These are phyloP conservation scores for Leccinum imitatum DNA, from an alignment of 768 basidiomycete species.

Conservation along the genomic window DNA sequence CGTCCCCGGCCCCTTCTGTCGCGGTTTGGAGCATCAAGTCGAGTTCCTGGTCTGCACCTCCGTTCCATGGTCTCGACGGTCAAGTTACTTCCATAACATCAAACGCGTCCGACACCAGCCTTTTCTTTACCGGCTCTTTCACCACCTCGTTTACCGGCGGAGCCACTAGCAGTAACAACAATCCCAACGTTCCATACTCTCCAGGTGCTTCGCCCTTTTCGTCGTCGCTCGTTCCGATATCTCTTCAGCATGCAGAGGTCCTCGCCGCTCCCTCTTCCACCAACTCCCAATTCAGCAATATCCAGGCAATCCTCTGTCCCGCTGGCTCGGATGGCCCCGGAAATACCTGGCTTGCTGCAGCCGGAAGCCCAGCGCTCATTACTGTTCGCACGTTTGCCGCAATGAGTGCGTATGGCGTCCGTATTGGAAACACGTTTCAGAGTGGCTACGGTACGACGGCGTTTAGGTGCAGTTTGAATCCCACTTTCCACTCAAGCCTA, in stretches of 20 bases:
- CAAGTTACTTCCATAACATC: slow-evolving; percentile 75
- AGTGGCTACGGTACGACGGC: slow-evolving; percentile 77
- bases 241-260: slow-evolving; percentile 56
- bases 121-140: slow-evolving; percentile 92
- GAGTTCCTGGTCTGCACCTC: slow-evolving; percentile 70
- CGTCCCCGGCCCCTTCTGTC: slow-evolving; percentile 63
- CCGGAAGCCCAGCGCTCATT: slow-evolving; percentile 68
- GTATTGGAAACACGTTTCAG: slow-evolving; percentile 90
- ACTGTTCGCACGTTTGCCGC: slow-evolving; percentile 74
- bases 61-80: slow-evolving; percentile 76
- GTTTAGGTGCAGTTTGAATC: slow-evolving; percentile 61
- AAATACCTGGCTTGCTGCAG: slow-evolving; percentile 81
- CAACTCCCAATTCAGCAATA: slow-evolving; percentile 57
- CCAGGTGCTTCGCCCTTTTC: slow-evolving; percentile 82
- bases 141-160: slow-evolving; percentile 65
- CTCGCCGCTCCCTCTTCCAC: slow-evolving; percentile 64
- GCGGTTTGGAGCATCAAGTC: slow-evolving; percentile 68
- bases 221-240: slow-evolving; percentile 83
- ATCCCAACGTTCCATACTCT: slow-evolving; percentile 84
- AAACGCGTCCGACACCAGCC: slow-evolving; percentile 65
- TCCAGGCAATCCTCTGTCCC: slow-evolving; percentile 81
- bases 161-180: slow-evolving; percentile 57
- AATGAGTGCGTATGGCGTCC: slow-evolving; percentile 74
- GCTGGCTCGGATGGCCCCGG: slow-evolving; percentile 75
- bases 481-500: not conserved